Evolutionary conservation across 1,139 yeast species (phyloP), one percentile per base, ranked within the genome.

Genomic region (Saccharomyces hybrid): DNA sequence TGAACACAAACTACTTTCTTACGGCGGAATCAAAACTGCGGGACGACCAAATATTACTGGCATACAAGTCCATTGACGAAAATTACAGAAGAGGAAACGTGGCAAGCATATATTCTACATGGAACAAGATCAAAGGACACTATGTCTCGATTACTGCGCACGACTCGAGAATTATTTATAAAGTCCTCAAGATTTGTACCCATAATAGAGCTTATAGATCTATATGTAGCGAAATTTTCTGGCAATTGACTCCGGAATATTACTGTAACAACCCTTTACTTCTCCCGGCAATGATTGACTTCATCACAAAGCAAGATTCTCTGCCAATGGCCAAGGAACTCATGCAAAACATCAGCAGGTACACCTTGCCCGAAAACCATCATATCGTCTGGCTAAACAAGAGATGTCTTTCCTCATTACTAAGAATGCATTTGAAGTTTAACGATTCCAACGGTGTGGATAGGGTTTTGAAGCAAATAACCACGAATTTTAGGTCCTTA

Each of bases 361-460:
- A 54, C 47, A 55, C 62, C 13, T 27, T 50, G 11, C 63, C 59
- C 2, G 59, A 59, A 49, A 63, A 63, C 65, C 72, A 67, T 47
- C 58, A 59, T 34, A 47, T 67, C 3, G 57, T 62, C 5, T 56
- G 63, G 56, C 54, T 55, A 38, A 59, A 61, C 25, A 61, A 57
- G 51, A 58, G 61, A 47, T 59, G 61, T 38, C 57, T 78, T 8
- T 67, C 74, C 1, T 69, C 77, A 0, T 59, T 79, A 38, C 60
- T 79, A 16, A 60, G 71, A 28, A 64, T 77, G 54, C 75, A 77
- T 55, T 60, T 78, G 46, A 60, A 65, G 11, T 68, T 75, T 46
- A 70, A 73, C 5, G 78, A 78, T 48, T 68, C 72, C 25, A 64
- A 64, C 4, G 76, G 78, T 47, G 77, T 75, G 1, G 73, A 76